Conservation (phyloP, 2,329 filamentous ascomycete species). For the Talaromyces rugulosus region DNA sequence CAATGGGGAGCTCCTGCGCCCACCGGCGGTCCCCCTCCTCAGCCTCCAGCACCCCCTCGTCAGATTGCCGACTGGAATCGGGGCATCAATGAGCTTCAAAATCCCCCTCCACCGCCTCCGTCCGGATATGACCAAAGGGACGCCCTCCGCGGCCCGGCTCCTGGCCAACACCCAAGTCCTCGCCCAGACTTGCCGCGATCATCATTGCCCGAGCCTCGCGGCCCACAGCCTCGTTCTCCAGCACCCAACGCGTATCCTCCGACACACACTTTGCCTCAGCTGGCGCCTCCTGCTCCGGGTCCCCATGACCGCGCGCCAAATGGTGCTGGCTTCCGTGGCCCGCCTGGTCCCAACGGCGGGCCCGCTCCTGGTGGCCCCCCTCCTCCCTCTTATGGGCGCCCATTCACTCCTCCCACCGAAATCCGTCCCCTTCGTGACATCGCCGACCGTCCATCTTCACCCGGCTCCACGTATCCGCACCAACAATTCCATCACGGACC, state of each 20-base stretch:
- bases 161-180: constrained; percentile 70
- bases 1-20: constrained; percentile 78
- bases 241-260: constrained; percentile 50
- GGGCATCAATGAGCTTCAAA: constrained; percentile 73
- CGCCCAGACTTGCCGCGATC: constrained; percentile 66
- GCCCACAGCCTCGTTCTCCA: constrained; percentile 53
- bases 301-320: constrained; percentile 36
- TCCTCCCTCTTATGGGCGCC: constrained; percentile 68
- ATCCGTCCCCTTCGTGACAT: constrained; percentile 72
- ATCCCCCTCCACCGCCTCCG: constrained; percentile 52
- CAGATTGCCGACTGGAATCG: constrained; percentile 59
- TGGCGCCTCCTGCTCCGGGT: constrained; percentile 43
- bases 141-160: constrained; percentile 67
- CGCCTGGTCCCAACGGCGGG: constrained; percentile 57
- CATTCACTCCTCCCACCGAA: constrained; percentile 77
- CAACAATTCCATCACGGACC: constrained; percentile 74
- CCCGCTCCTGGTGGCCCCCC: constrained; percentile 50
- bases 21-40: constrained; percentile 43
- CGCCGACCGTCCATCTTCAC: constrained; percentile 75
- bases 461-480: constrained; percentile 78
- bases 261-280: constrained; percentile 50
- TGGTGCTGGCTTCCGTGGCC: constrained; percentile 29
- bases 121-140: constrained; percentile 81
- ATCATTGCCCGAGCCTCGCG: constrained; percentile 63
- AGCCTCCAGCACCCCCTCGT: constrained; percentile 62